Evolutionary conservation across 371 early-diverging fungal genomes (phyloP).

Genomic region (Furculomyces boomerangus): DNA sequence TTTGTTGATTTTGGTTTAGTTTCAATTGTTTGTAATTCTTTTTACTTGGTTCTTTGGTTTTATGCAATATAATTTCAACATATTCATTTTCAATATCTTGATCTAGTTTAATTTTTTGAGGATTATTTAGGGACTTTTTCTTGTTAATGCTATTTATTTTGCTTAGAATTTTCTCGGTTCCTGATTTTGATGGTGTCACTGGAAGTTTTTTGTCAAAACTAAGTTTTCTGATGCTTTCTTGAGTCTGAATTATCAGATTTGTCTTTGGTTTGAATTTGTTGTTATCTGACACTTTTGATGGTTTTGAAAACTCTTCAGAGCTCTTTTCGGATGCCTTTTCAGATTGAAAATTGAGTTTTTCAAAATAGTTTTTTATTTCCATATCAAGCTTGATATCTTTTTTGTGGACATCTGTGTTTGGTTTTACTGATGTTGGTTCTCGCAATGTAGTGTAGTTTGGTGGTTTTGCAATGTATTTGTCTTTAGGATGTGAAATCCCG

Average conservation of each 20-base stretch:
- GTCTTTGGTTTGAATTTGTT: neutral
- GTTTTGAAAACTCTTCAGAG: neutral
- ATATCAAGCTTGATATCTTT: neutral
- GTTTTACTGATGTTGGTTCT: neutral
- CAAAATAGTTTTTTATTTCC: neutral
- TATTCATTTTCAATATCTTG: neutral
- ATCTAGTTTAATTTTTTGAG: neutral
- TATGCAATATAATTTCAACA: neutral
- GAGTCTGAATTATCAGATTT: neutral
- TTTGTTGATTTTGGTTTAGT: no score
- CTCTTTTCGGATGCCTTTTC: neutral
- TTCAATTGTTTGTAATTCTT: no score
- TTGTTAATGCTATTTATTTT: neutral
- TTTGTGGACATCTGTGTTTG: neutral
- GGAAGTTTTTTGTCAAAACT: no score
- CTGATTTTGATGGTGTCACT: neutral
- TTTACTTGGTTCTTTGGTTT: no score
- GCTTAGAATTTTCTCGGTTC: neutral
- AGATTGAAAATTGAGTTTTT: neutral
- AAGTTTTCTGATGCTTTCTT: no score
- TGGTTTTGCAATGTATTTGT: neutral
- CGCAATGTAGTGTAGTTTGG: neutral
- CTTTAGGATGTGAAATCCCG: neutral
- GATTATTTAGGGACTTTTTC: neutral
- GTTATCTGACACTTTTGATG: neutral